Evolutionary conservation across 306 rosid species (phyloP), one percentile per base, ranked within the genome.

Genomic region (Bauhinia variegata): DNA sequence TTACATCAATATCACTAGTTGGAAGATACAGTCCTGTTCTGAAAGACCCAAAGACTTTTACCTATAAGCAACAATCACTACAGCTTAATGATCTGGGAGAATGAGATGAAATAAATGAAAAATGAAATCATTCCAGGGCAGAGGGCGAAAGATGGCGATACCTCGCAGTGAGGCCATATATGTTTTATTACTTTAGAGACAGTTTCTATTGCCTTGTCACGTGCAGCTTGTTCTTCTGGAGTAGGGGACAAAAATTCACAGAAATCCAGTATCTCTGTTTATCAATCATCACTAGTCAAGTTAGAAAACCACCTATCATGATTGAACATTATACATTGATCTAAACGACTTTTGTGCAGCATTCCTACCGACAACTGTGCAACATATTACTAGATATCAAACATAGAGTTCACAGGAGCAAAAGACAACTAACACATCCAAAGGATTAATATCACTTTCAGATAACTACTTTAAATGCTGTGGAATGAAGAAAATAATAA

Each of bases 11-110:
- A 65, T 93, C 99, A 77, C 99, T 90, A 0, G 88, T 85, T 6
- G 97, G 99, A 78, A 93, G 99, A 79, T 88, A 93, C 30, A 93
- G 78, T 60, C 99, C 99, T 33, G 99, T 93, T 88, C 78, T 80
- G 83, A 86, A 89, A 33, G 97, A 93, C 42, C 99, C 99, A 82
- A 90, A 93, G n/a, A 93, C 82, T 73, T 93, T 96, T 41, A 90
- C 96, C 99, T 93, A 61, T 83, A 44, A 83, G 62, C 41, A 75
- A 66, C 9, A 63, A 39, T 70, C 50, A 62, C 12, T 37, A 13
- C 78, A 18, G 49, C 68, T 18, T 53, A 52, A 61, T 31, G 50
- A 42, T 56, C 50, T 19, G 55, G 8, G 49, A 15, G 32, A 58
- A 57, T 12, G 58, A 58, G 55, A 48, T 30, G 11, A 49, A 18